Conservation (phyloP, 2,329 filamentous ascomycete species). For the Pestalotiopsis sp. region DNA sequence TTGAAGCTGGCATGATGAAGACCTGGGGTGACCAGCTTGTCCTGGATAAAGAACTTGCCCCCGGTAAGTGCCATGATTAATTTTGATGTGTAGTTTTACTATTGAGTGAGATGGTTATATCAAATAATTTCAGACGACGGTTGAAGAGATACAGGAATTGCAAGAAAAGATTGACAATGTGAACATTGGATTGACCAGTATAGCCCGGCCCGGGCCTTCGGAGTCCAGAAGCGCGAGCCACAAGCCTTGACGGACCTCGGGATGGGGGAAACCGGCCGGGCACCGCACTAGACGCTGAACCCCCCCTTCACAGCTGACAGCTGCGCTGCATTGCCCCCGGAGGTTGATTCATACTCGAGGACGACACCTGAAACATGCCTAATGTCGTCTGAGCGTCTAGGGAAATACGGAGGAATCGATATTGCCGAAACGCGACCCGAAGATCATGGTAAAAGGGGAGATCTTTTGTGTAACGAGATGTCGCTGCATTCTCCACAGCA, state of each 20-base stretch:
- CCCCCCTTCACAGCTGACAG: background rate
- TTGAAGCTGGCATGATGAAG: constrained; percentile 28
- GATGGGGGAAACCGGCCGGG: background rate
- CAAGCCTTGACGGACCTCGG: background rate
- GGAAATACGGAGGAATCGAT: background rate
- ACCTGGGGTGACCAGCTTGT: constrained; percentile 21
- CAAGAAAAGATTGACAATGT: background rate
- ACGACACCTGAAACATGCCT: background rate
- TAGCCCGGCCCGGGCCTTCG: background rate
- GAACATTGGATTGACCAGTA: background rate
- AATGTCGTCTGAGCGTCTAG: background rate
- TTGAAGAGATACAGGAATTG: background rate
- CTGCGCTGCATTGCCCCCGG: background rate
- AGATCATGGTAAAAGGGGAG: no score
- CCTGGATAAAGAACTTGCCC: constrained; percentile 29
- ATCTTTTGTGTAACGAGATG: background rate
- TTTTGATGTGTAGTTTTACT: background rate
- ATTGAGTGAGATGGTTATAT: background rate
- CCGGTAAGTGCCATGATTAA: constrained; percentile 24
- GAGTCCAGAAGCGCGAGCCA: background rate
- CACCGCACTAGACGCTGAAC: background rate
- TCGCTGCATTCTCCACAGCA: background rate
- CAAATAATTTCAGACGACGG: background rate
- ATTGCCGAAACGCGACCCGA: background rate
- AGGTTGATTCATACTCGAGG: background rate